These are phyloP conservation scores for Cercospora sp. DNA, from an alignment of 2,329 filamentous ascomycete genomes.

Conservation along the genomic window DNA sequence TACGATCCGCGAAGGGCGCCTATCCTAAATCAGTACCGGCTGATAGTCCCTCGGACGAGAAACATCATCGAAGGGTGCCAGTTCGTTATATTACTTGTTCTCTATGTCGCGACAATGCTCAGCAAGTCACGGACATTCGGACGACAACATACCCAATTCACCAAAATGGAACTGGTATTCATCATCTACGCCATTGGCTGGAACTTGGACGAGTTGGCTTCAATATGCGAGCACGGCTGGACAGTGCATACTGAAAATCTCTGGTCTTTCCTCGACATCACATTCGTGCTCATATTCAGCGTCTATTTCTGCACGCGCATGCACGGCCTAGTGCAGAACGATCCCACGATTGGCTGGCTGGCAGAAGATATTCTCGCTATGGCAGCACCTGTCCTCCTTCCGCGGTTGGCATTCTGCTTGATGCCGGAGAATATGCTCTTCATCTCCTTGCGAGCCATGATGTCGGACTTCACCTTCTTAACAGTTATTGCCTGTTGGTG, in stretches of 20 bases:
- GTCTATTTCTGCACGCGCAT: constrained; percentile 68
- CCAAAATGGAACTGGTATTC: constrained; percentile 65
- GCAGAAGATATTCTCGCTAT: constrained; percentile 78
- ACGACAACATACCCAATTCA: constrained; percentile 37
- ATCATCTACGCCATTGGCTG: constrained; percentile 74
- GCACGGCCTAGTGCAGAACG: constrained; percentile 58
- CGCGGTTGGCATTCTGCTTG: constrained; percentile 77
- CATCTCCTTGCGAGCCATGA: constrained; percentile 77
- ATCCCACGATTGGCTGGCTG: constrained; percentile 35
- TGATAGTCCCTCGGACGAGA: constrained; percentile 77
- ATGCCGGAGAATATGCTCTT: constrained; percentile 84
- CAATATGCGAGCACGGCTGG: constrained; percentile 74
- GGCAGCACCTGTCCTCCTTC: constrained; percentile 74
- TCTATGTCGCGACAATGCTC: constrained; percentile 74
- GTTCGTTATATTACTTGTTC: constrained; percentile 65
- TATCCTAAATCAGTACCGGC: constrained; percentile 78
- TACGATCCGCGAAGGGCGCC: constrained; percentile 77
- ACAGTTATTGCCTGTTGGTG: constrained; percentile 78
- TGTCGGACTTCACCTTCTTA: constrained; percentile 78
- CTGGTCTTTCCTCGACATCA: constrained; percentile 83
- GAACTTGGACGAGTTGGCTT: constrained; percentile 75
- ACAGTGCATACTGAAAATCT: constrained; percentile 83
- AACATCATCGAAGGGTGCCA: constrained; percentile 74
- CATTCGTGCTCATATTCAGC: constrained; percentile 71
- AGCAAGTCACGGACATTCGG: constrained; percentile 58